Evolutionary conservation across 176 grass and related monocot genomes (phyloP), one percentile per base, ranked within the genome.

Genomic region (Saccharum officinarum): DNA sequence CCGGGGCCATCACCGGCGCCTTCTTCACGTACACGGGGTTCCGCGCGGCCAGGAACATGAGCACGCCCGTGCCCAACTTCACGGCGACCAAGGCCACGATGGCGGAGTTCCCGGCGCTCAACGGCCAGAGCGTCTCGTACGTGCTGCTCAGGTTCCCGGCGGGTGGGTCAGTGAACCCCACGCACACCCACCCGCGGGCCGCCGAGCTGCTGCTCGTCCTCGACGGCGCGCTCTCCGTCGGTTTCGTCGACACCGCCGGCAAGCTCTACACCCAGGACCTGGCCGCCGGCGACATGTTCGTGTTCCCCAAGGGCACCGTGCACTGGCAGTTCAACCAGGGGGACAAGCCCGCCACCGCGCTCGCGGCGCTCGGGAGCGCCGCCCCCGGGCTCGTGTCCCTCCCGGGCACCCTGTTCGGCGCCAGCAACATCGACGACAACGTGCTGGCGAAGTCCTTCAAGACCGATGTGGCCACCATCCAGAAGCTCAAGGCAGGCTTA

Each of bases 101-200:
- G 59, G 2, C 0, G 1, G 75, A 78, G 47, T 86, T 94, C 60
- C 92, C 92, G 5, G 90, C 60, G 3, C 87, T 94, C 10, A 92
- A 87, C 50, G 86, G 80, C 2, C 87, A 88, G 45, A 86, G 87
- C 72, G 71, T 92, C 23, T 82, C 92, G 8, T 78, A 83, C 31
- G 81, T 82, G 2, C 1, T 37, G 67, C 63, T 92, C 20, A 40
- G 25, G 52, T 90, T 28, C 83, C 90, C 87, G 5, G 44, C 73
- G 9, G 80, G 37, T 12, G 20, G 87, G 64, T 36, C 34, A 0
- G 40, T 88, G 6, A 87, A 91, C 40, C 67, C 78, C 7, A 80
- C 83, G 8, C 93, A 95, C 90, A 92, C 82, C 16, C 93, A 95
- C 85, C 93, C 78, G 3, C 90, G 87, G 25, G 61, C 87, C 11